phyloP scores from a whole-genome alignment of 1,139 yeast genomes.

The Nakaseomyces sp. region DNA sequence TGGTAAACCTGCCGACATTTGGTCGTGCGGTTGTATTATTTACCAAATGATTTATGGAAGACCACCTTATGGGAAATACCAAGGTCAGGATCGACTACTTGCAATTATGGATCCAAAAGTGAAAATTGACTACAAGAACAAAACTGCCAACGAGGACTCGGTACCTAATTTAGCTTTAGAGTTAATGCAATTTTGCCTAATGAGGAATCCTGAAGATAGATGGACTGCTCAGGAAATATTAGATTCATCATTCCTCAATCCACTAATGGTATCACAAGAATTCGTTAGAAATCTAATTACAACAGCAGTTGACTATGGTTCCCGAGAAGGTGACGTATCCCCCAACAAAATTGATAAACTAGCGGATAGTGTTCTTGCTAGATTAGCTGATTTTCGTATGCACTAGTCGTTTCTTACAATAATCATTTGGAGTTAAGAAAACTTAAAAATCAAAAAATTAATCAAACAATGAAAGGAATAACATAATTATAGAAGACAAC shows the following conservation, averaged over 20 bases:
- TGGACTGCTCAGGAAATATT: slow-evolving; percentile 58
- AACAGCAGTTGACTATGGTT: slow-evolving; percentile 67
- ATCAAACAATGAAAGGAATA: background rate
- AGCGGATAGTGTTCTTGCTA: slow-evolving; percentile 46
- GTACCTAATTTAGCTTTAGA: slow-evolving; percentile 68
- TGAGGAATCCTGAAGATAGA: slow-evolving; percentile 62
- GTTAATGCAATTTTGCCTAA: slow-evolving; percentile 63
- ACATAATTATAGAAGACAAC: background rate
- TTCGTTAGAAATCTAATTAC: slow-evolving; percentile 65
- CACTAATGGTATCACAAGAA: slow-evolving; percentile 59
- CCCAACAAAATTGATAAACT: slow-evolving; percentile 38
- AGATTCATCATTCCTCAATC: slow-evolving; percentile 54
- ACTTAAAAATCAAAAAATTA: background rate
- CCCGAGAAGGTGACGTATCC: slow-evolving; percentile 35
- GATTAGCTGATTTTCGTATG: slow-evolving; percentile 17
- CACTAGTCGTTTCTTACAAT: background rate
- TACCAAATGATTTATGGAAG: slow-evolving; percentile 93
- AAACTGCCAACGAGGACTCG: slow-evolving; percentile 51
- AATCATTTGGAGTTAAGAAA: background rate
- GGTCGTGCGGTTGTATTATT: slow-evolving; percentile 96
- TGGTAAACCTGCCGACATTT: slow-evolving; percentile 91
- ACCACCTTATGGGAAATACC: slow-evolving; percentile 80
- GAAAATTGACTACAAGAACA: slow-evolving; percentile 58
- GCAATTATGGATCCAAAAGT: slow-evolving; percentile 85
- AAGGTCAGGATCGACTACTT: slow-evolving; percentile 69